A percentile compares a stretch with the other conserved stretches of the same genome.
These are phyloP conservation scores for Penicillium crustosum DNA, from an alignment of 2,329 filamentous ascomycete species.

Conservation along the genomic window DNA sequence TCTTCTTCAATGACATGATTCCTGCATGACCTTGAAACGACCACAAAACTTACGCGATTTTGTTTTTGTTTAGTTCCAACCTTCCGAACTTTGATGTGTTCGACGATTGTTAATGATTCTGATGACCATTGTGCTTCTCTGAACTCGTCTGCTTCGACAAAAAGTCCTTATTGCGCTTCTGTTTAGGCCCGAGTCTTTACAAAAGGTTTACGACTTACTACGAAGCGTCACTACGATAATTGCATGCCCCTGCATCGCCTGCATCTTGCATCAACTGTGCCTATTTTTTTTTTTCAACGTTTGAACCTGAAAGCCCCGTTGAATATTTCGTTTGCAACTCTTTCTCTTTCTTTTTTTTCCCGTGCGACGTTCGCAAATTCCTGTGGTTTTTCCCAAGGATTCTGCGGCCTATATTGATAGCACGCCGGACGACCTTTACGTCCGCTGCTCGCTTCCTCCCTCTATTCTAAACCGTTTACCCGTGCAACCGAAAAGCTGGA, in stretches of 20 bases:
- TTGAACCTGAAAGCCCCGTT: slow-evolving; percentile 1
- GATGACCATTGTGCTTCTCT: slow-evolving; percentile 19
- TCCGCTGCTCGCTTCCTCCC: slow-evolving; percentile 24
- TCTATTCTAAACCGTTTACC: slow-evolving; percentile 31
- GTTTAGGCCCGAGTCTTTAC: slow-evolving; percentile 23
- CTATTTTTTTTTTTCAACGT: neutral
- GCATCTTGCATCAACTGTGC: slow-evolving; percentile 19
- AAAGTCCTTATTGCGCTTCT: slow-evolving; percentile 15
- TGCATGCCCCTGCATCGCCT: slow-evolving; percentile 28
- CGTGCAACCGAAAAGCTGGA: slow-evolving; percentile 83
- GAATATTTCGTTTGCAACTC: slow-evolving; percentile 2
- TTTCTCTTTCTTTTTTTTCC: neutral
- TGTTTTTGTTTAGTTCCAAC: slow-evolving; percentile 10
- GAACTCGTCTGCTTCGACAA: slow-evolving; percentile 18
- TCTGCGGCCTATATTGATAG: slow-evolving; percentile 7
- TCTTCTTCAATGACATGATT: slow-evolving; percentile 3
- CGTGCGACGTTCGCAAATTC: slow-evolving; percentile 13
- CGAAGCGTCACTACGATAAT: slow-evolving; percentile 27
- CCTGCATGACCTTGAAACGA: slow-evolving; percentile 15
- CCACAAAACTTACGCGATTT: slow-evolving; percentile 1
- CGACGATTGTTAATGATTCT: slow-evolving; percentile 38
- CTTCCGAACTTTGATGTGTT: slow-evolving; percentile 5
- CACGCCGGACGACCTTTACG: slow-evolving; percentile 24
- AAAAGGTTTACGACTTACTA: slow-evolving; percentile 35
- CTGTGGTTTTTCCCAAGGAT: slow-evolving; percentile 6